Percentiles rank a stretch among this genome's conserved stretches.
These are phyloP conservation scores for Tylopilus sp. DNA, from an alignment of 1,284 basidiomycete genomes.

Conservation along the genomic window DNA sequence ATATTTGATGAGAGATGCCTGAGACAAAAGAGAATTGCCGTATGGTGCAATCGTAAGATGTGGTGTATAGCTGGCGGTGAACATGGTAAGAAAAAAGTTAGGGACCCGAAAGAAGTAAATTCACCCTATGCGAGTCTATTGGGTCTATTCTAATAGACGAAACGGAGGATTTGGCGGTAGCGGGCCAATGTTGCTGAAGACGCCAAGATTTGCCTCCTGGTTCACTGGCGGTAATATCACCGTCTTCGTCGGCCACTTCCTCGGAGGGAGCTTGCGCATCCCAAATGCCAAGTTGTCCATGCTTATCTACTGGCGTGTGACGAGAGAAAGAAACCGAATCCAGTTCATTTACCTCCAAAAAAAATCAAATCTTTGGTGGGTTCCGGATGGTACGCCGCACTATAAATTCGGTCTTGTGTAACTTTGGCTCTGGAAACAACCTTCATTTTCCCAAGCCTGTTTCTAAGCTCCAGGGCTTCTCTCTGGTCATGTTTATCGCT, in stretches of 20 bases:
- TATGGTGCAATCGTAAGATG: conserved; percentile 73
- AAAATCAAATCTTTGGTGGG: conserved; percentile 75
- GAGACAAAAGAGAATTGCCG: conserved; percentile 67
- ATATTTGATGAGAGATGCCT: conserved; percentile 64
- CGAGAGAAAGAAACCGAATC: neutral
- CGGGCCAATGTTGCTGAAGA: conserved; percentile 80
- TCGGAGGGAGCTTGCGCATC: conserved; percentile 66
- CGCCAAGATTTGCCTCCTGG: conserved; percentile 74
- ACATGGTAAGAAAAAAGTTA: conserved; percentile 1
- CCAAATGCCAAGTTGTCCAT: conserved; percentile 78
- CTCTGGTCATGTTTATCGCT: conserved; percentile 41
- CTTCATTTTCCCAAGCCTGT: conserved; percentile 52
- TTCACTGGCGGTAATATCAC: conserved; percentile 41
- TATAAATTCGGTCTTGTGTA: conserved; percentile 67
- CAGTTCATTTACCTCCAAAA: conserved; percentile 57
- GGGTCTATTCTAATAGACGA: conserved; percentile 73
- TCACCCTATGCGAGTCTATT: conserved; percentile 63
- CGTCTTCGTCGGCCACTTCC: conserved; percentile 62
- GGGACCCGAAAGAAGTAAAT: conserved; percentile 9
- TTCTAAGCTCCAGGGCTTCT: conserved; percentile 49
- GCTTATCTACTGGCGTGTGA: conserved; percentile 53
- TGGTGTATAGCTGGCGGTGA: conserved; percentile 60
- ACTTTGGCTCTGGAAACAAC: conserved; percentile 74
- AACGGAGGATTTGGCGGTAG: conserved; percentile 71
- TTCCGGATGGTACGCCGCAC: conserved; percentile 74